phyloP scores from a whole-genome alignment of 2,329 filamentous ascomycete species.

The Talaromyces pinophilus region DNA sequence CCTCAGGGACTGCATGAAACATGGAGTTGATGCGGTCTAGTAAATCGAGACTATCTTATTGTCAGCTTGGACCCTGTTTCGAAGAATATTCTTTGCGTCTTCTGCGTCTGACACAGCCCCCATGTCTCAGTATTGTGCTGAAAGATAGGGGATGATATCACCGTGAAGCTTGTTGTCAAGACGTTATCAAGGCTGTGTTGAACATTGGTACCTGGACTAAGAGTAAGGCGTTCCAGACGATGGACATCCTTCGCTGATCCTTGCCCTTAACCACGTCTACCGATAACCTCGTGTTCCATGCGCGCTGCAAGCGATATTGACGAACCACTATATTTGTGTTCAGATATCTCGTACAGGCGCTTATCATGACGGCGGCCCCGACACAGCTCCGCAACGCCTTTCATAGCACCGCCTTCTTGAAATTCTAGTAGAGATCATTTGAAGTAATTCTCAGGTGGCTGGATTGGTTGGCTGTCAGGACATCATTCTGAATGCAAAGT shows the following conservation, averaged over 20 bases:
- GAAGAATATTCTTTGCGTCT: conserved; percentile 48
- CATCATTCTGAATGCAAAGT: conserved; percentile 42
- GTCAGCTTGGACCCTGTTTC: conserved; percentile 85
- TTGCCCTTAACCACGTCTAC: conserved; percentile 72
- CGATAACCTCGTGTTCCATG: conserved; percentile 54
- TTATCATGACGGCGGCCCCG: conserved; percentile 14
- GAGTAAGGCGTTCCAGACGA: conserved; percentile 23
- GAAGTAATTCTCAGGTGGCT: conserved; percentile 36
- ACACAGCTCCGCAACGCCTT: conserved; percentile 48
- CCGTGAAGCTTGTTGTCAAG: conserved; percentile 45
- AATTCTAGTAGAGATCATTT: background rate
- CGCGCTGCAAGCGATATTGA: conserved; percentile 10
- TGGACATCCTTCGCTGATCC: conserved; percentile 4
- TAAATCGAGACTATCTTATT: conserved; percentile 73
- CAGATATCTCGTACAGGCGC: background rate
- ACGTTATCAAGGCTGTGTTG: conserved; percentile 53
- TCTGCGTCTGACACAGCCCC: conserved; percentile 25
- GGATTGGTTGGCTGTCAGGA: conserved; percentile 45
- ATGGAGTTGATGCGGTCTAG: conserved; percentile 21
- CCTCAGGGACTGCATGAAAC: conserved; percentile 27
- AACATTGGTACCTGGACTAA: conserved; percentile 66
- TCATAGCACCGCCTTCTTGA: conserved; percentile 5
- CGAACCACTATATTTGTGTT: background rate
- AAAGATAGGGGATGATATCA: conserved; percentile 72
- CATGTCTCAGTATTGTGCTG: conserved; percentile 56